phyloP scores from a whole-genome alignment of 306 rosid genomes.

The Corylus americana region DNA sequence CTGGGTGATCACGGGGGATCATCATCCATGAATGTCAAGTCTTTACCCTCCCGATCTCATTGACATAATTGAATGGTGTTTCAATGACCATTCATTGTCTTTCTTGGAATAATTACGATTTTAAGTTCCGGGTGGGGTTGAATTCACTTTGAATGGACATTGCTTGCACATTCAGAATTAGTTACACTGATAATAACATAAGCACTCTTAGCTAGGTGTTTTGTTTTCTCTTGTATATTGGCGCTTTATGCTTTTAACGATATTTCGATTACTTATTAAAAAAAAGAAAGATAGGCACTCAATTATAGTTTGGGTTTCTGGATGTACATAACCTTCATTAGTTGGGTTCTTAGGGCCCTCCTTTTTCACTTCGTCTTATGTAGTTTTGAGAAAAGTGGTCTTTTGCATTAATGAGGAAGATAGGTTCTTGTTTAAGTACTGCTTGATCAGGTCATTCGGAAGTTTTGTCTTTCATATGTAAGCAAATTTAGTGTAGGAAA shows the following conservation, averaged over 20 bases:
- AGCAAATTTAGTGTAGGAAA: neutral
- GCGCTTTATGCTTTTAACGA: no score
- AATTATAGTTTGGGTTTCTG: neutral
- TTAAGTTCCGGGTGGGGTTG: neutral
- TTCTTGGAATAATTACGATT: neutral
- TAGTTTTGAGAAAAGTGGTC: neutral
- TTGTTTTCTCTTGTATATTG: no score
- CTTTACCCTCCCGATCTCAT: slow-evolving; percentile 2
- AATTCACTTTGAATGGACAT: neutral
- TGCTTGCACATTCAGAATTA: neutral
- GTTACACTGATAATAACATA: neutral
- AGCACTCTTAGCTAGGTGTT: no score
- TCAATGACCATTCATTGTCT: neutral
- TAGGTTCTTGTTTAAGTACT: neutral
- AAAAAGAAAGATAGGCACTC: neutral
- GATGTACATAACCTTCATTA: neutral
- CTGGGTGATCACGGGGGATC: slow-evolving; percentile 12
- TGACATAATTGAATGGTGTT: neutral
- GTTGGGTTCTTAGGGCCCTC: neutral
- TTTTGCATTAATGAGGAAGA: neutral
- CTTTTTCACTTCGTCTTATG: neutral
- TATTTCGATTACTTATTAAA: no score
- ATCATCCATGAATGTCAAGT: slow-evolving; percentile 7
- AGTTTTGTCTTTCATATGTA: neutral
- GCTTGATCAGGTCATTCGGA: neutral